These are phyloP conservation scores for Trichoderma koningiopsis DNA, from an alignment of 2,329 filamentous ascomycete genomes.

Conservation along the genomic window DNA sequence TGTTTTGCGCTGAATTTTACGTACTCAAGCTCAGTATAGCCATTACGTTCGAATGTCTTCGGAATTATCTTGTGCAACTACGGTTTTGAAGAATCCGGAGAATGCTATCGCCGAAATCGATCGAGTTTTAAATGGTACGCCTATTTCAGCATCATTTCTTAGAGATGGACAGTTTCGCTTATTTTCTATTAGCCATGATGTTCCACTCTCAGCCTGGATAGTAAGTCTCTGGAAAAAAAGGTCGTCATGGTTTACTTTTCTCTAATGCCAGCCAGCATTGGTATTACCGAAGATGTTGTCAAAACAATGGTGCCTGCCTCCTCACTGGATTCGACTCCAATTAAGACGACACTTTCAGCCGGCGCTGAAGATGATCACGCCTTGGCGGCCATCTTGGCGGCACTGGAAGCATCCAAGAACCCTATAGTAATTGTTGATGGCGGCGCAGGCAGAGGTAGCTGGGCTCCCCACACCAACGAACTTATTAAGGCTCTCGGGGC, in stretches of 20 bases:
- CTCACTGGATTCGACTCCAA: background rate
- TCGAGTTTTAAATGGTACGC: constrained; percentile 12
- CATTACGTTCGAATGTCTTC: constrained; percentile 6
- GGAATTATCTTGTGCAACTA: constrained; percentile 5
- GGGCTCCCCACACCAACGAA: background rate
- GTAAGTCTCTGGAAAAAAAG: background rate
- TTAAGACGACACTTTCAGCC: background rate
- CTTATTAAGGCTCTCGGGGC: background rate
- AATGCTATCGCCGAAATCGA: constrained; percentile 12
- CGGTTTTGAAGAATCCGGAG: background rate
- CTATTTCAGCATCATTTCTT: background rate
- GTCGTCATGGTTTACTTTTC: too few species aligned
- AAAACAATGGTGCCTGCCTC: background rate
- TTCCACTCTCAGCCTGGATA: constrained; percentile 11
- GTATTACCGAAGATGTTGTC: background rate
- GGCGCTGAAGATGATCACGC: background rate
- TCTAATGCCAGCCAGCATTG: background rate
- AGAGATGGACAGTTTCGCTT: background rate
- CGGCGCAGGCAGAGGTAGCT: background rate
- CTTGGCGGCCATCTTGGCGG: background rate
- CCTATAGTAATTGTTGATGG: constrained; percentile 10
- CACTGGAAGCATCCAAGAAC: background rate
- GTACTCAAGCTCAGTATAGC: background rate
- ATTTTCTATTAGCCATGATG: background rate
- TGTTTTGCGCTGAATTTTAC: background rate